These are phyloP conservation scores for Alternaria sp. DNA, from an alignment of 2,329 filamentous ascomycete genomes.

Conservation along the genomic window DNA sequence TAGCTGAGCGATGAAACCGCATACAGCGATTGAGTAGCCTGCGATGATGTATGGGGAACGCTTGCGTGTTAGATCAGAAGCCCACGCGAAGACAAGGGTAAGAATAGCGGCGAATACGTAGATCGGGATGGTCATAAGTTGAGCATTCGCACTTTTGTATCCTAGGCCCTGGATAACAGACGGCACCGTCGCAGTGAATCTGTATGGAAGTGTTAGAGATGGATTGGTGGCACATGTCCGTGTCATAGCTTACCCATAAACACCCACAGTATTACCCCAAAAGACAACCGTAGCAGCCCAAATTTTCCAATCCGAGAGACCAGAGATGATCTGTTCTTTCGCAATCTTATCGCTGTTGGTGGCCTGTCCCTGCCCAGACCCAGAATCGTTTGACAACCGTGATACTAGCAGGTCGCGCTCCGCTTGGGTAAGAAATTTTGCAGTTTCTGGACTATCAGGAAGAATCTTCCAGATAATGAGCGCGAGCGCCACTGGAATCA, in stretches of 20 bases:
- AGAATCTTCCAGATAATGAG: constrained; percentile 62
- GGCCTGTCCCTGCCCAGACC: constrained; percentile 54
- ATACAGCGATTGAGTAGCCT: constrained; percentile 60
- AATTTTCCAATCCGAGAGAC: constrained; percentile 54
- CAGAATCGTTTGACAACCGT: constrained; percentile 55
- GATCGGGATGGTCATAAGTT: constrained; percentile 55
- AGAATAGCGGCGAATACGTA: constrained; percentile 55
- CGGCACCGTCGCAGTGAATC: constrained; percentile 50
- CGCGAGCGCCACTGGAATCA: constrained; percentile 51
- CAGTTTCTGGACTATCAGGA: constrained; percentile 59
- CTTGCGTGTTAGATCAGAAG: constrained; percentile 61
- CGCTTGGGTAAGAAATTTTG: constrained; percentile 47
- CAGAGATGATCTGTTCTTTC: constrained; percentile 59
- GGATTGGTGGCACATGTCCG: background rate
- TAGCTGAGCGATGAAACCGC: constrained; percentile 66
- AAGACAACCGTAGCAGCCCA: constrained; percentile 51
- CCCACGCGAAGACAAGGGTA: constrained; percentile 55
- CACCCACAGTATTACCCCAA: constrained; percentile 51
- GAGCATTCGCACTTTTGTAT: constrained; percentile 53
- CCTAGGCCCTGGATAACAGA: constrained; percentile 55
- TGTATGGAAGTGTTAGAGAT: constrained; percentile 35
- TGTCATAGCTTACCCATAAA: constrained; percentile 41
- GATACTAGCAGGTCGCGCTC: constrained; percentile 47
- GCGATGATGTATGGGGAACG: constrained; percentile 64
- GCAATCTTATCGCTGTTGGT: constrained; percentile 61